Evolutionary conservation across 805 yeast species (phyloP), one percentile per base, ranked within the genome.

Genomic region (Candida palmyrensis): DNA sequence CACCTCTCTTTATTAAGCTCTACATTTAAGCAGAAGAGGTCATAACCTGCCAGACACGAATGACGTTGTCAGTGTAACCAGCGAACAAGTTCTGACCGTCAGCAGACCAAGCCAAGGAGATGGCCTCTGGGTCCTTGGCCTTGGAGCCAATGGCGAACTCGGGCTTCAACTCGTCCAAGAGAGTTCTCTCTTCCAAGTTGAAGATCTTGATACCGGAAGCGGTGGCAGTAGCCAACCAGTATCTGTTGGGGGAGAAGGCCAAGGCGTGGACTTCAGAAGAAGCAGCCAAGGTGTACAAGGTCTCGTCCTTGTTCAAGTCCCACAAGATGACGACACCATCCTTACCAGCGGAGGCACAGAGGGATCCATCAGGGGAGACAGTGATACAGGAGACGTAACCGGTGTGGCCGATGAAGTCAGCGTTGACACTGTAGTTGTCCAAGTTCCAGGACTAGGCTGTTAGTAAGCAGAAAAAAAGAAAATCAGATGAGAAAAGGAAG

Each of bases 21-120:
- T n/a, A n/a, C 15, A 39, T 36, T 55, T 66, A 66, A 58, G 71
- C 70, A 43, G 71, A 66, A 49, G 81, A 72, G 74, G 94, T 86
- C 97, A 92, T 92, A 60, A 92, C 96, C 82, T 92, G 97, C 98
- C 98, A 92, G 73, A 92, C 99, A 78, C 99, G 90, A 80, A 92
- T 90, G 68, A 84, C 79, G 79, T 86, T 86, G 75, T 92, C 99
- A 63, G 97, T 89, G 96, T 92, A 92, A 80, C 99, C 99, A 59
- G 97, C 96, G 69, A 87, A 92, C 73, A 92, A 80, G 83, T 83
- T 87, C 80, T 90, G 97, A 70, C 98, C 98, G 61, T 92, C 98
- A 71, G 96, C 90, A 59, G 97, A 89, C 99, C 99, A 92, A 69
- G 97, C 87, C 68, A 92, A 80, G 52, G 97, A 90, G 68, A 92